A percentile compares a stretch with the other conserved stretches of the same genome.
Conservation (phyloP, 108 stramenopile species). For the Fragilaria crotonensis region DNA sequence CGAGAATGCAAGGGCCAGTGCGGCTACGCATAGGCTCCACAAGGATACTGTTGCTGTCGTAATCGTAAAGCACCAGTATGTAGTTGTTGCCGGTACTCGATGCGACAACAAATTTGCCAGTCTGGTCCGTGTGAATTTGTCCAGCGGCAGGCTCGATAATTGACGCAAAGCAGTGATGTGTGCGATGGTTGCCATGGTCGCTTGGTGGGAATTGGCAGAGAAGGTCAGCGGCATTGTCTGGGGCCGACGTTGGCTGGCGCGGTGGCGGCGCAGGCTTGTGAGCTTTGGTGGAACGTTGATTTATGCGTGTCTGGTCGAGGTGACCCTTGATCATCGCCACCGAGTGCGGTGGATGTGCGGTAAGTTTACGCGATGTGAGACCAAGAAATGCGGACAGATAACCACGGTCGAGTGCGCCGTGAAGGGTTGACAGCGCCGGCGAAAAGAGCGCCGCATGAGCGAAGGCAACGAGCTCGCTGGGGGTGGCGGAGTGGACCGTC, state of each 20-base stretch:
- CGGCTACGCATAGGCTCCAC: background rate
- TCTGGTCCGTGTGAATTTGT: too few species aligned
- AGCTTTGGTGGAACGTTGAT: constrained; percentile 6
- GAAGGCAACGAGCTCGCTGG: background rate
- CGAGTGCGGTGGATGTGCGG: too few species aligned
- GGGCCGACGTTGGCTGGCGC: background rate
- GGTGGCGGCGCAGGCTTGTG: too few species aligned
- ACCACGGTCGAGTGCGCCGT: background rate
- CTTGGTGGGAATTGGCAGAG: constrained; percentile 15
- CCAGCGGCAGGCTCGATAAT: background rate
- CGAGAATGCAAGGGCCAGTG: constrained; percentile 10
- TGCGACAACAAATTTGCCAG: too few species aligned
- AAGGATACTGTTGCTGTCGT: too few species aligned
- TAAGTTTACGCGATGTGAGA: constrained; percentile 6
- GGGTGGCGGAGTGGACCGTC: background rate
- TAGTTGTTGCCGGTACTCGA: too few species aligned
- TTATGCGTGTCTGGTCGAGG: too few species aligned
- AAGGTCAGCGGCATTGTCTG: constrained; percentile 4
- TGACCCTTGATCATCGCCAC: too few species aligned
- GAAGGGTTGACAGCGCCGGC: too few species aligned
- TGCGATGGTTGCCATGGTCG: background rate
- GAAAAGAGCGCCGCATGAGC: too few species aligned
- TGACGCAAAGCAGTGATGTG: too few species aligned
- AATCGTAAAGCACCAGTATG: too few species aligned
- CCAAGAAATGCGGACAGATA: background rate